Base-by-base conservation (phyloP, 345 rosid species). In the Linum lewisii region DNA sequence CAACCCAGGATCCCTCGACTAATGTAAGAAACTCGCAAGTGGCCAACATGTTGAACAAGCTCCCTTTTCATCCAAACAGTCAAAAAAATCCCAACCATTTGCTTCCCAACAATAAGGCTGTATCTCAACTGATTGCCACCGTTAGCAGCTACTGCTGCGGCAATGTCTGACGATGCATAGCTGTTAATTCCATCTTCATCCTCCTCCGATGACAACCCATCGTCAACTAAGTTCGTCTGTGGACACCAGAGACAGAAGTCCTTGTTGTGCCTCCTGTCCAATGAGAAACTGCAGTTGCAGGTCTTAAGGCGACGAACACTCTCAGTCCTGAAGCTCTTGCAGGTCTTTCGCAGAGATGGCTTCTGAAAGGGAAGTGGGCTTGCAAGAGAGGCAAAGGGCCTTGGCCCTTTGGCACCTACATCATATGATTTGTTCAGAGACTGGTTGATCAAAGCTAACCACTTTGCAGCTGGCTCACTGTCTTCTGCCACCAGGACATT, bases 21-120 rank as follows among this genome's bases (percentile, higher is more conserved):
- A 63, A 79, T 60, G 22, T 71, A 78, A 21, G 89, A 86, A 72
- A 86, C 78, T 65, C 95, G 78, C 61, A 93, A 63, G 81, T 88
- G 97, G 63, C 78, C 78, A 21, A 89, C 83, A 32, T 88, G 73
- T 56, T 81, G 95, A 59, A 83, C 84, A 62, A 84, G 90, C 66
- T 88, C 99, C 18, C 75, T 84, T 70, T 79, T 78, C 81, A 82
- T 82, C 99, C 99, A 93, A 21, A 93, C 80, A 6, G 93, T 84
- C 57, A 86, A 77, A 65, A 92, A 92, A 66, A 93, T 88, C 37
- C 99, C 99, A 21, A 93, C 99, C 99, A 93, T 93, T 78, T 88
- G 94, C 72, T 88, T 93, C 57, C 87, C 84, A 18, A 89, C 84
- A 21, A 93, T 78, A 23, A 93, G 80, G 37, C 99, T 69, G 63